Base-by-base conservation (phyloP, 2,329 filamentous ascomycete species). In the Diaporthe vaccinii region DNA sequence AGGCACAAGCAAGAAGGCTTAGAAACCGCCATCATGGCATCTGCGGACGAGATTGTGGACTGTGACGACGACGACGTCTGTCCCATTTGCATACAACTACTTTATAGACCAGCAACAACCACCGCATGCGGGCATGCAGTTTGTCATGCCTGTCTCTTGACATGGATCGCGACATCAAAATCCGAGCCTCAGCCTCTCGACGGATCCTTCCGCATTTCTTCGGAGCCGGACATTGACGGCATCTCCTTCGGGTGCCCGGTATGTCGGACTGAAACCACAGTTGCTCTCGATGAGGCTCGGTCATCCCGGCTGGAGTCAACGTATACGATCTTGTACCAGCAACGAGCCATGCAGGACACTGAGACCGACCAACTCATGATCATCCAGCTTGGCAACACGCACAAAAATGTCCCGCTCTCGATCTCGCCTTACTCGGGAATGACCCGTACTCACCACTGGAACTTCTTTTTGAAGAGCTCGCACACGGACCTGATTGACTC, bases 341-440 rank as follows among this genome's bases (percentile, higher is more conserved):
- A 49, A 15, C 25, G 57, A 39, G 22, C 15, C n/a, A 17, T 44
- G 15, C 25, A 72, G 12, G 17, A 39, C 36, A 22, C 31, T 20
- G 31, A 51, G 25, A 59, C 39, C 15, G 46, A 44, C 31, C 41
- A 46, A 15, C 20, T 69, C 36, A 74, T 74, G 72, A n/a, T 46
- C 3, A 74, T 74, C 20, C 72, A 74, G 31, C 8, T 70, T 57
- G 72, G 72, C 6, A 74, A 74, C 72, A 74, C 41, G 22, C 72
- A 74, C 62, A 74, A 74, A 25, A 59, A 41, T 7, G 62, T 59
- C 41, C 72, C 61, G 17, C 53, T 53, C 36, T 59, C 53, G 10
- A 59, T 74, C 34, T 74, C 72, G 41, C 62, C 72, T n/a, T 28
- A 28, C 17, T 58, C 61, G 5, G 72, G 72, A 17, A 70, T 69